Evolutionary conservation across 2,329 filamentous ascomycete species (phyloP).

Genomic region (Fusarium redolens): DNA sequence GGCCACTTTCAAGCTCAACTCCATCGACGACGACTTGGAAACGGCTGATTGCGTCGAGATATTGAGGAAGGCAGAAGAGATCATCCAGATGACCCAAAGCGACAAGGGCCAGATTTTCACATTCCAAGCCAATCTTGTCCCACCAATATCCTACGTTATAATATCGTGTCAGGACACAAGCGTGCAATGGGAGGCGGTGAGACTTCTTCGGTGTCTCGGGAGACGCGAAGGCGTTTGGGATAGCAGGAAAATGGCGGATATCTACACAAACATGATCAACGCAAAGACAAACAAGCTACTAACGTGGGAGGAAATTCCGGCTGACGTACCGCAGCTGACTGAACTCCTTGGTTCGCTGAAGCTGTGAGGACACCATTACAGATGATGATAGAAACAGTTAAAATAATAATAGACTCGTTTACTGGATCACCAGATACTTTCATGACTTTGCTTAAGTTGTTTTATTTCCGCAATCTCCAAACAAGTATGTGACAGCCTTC

Average conservation of each 20-base stretch:
- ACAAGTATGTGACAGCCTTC: no score
- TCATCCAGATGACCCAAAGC: not conserved
- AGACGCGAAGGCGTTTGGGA: slow-evolving; percentile 27
- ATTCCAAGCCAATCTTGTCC: slow-evolving; percentile 10
- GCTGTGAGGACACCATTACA: not conserved
- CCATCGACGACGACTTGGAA: not conserved
- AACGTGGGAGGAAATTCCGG: slow-evolving; percentile 7
- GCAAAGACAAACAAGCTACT: not conserved
- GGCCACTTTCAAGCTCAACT: not conserved
- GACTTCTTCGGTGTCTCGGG: not conserved
- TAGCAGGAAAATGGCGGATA: slow-evolving; percentile 14
- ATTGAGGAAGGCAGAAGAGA: not conserved
- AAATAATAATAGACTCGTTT: not conserved
- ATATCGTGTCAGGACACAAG: slow-evolving; percentile 11
- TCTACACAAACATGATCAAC: slow-evolving; percentile 16
- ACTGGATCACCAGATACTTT: not conserved
- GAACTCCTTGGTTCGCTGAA: not conserved
- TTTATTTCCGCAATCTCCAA: rapidly evolving
- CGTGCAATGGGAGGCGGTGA: slow-evolving; percentile 14
- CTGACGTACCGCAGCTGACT: slow-evolving; percentile 9
- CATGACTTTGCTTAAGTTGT: rapidly evolving
- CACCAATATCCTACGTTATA: slow-evolving; percentile 13
- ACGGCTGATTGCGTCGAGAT: not conserved
- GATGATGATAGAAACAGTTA: not conserved
- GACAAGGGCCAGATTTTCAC: slow-evolving; percentile 2